Conservation (phyloP, 208 protist species). For the Leishmania gerbilli region DNA sequence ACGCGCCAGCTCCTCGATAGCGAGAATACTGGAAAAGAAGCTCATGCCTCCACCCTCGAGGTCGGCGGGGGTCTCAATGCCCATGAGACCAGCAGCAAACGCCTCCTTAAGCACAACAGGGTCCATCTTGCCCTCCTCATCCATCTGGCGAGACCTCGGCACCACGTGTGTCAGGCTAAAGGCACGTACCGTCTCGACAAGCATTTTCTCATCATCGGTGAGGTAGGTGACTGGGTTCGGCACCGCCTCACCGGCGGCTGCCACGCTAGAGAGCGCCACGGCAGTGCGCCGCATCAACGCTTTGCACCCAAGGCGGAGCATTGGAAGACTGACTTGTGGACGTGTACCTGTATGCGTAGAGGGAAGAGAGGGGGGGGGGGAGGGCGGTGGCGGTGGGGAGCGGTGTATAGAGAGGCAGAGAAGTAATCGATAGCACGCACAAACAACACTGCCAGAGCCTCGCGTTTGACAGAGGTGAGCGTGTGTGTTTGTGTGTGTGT, state of each 20-base stretch:
- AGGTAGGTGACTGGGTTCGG: slow-evolving; percentile 46
- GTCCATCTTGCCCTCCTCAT: slow-evolving; percentile 73
- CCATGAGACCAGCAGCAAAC: slow-evolving; percentile 87
- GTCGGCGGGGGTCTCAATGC: slow-evolving; percentile 74
- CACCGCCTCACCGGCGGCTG: slow-evolving; percentile 10
- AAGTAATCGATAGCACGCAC: neutral
- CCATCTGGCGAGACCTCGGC: slow-evolving; percentile 78
- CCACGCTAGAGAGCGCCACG: slow-evolving; percentile 20
- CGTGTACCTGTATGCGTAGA: neutral
- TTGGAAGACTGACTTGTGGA: slow-evolving; percentile 5
- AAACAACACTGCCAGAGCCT: neutral
- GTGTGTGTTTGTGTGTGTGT: neutral
- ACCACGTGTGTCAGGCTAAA: slow-evolving; percentile 73
- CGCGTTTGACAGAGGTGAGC: neutral
- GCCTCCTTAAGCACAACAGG: slow-evolving; percentile 60
- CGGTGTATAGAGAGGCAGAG: no score
- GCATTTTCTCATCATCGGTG: slow-evolving; percentile 72
- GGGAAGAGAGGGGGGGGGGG: neutral
- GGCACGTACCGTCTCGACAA: slow-evolving; percentile 62
- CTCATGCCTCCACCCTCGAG: slow-evolving; percentile 67
- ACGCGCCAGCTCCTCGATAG: slow-evolving; percentile 89
- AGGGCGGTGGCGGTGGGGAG: no score
- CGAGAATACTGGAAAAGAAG: slow-evolving; percentile 83
- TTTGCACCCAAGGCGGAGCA: slow-evolving; percentile 41
- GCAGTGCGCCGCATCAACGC: slow-evolving; percentile 45